phyloP scores from a whole-genome alignment of 2,329 filamentous ascomycete genomes.

The Ophiostoma sp. region DNA sequence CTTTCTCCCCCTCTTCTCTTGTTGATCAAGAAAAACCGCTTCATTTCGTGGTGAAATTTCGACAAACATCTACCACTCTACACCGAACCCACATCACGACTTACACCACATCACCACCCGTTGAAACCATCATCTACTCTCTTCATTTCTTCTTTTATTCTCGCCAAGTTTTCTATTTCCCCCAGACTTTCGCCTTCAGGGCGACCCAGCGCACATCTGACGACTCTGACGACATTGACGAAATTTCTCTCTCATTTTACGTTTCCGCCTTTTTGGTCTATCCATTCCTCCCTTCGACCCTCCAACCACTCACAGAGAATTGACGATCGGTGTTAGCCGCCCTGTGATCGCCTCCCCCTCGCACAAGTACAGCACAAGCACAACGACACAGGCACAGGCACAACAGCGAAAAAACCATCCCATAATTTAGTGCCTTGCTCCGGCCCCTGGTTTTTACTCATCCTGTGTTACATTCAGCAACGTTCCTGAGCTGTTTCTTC shows the following conservation, averaged over 20 bases:
- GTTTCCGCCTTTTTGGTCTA: background rate
- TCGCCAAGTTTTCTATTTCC: background rate
- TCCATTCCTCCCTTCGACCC: background rate
- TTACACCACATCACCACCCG: background rate
- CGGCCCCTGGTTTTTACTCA: background rate
- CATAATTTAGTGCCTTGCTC: background rate
- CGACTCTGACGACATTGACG: background rate
- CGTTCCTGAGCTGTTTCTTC: background rate
- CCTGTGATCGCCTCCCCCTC: constrained; percentile 4
- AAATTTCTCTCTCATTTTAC: background rate
- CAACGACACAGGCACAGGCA: too few relatives aligned
- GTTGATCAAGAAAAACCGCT: background rate
- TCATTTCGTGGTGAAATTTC: background rate
- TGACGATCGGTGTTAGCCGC: constrained; percentile 15
- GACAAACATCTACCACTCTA: background rate
- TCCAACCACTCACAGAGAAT: background rate
- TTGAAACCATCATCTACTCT: background rate
- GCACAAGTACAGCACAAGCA: background rate
- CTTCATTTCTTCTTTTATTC: background rate
- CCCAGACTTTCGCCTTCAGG: background rate
- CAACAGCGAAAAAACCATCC: background rate
- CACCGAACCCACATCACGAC: background rate
- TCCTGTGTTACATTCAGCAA: background rate
- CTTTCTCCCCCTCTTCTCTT: background rate
- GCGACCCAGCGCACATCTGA: background rate